phyloP scores from a whole-genome alignment of 169 alveolate species.

The Amoebophrya sp. region DNA sequence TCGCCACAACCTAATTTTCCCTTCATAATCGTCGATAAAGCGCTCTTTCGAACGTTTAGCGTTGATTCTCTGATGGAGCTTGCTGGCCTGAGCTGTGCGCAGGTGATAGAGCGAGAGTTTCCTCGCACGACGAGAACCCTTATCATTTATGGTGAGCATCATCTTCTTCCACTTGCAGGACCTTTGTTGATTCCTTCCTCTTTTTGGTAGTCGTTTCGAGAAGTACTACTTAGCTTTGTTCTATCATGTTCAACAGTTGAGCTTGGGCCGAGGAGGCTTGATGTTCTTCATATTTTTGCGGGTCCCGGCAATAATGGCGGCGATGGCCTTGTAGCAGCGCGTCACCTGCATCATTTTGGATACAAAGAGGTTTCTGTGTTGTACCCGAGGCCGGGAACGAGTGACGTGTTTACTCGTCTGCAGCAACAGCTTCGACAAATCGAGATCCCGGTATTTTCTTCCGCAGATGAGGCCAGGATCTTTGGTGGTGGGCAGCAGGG shows the following conservation, averaged over 20 bases:
- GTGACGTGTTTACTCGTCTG: background rate
- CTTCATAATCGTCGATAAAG: too few species aligned
- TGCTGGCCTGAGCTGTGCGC: conserved; percentile 72
- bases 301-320: conserved; percentile 82
- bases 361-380: conserved; percentile 44
- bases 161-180: too few species aligned
- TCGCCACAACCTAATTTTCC: too few species aligned
- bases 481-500: too few species aligned
- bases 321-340: conserved; percentile 70
- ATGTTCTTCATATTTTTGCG: conserved; percentile 52
- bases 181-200: too few species aligned
- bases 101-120: conserved; percentile 44
- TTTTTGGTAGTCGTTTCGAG: too few species aligned
- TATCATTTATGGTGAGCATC: too few species aligned
- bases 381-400: conserved; percentile 48
- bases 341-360: conserved; percentile 62
- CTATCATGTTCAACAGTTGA: too few species aligned
- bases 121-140: background rate
- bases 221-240: too few species aligned
- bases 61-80: conserved; percentile 69
- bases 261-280: conserved; percentile 19
- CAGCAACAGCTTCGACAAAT: background rate
- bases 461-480: too few species aligned
- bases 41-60: conserved; percentile 40
- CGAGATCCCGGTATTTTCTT: background rate